Evolutionary conservation across 1,284 basidiomycete species (phyloP), one percentile per base, ranked within the genome.

Genomic region (Mrakiaceae sp.): DNA sequence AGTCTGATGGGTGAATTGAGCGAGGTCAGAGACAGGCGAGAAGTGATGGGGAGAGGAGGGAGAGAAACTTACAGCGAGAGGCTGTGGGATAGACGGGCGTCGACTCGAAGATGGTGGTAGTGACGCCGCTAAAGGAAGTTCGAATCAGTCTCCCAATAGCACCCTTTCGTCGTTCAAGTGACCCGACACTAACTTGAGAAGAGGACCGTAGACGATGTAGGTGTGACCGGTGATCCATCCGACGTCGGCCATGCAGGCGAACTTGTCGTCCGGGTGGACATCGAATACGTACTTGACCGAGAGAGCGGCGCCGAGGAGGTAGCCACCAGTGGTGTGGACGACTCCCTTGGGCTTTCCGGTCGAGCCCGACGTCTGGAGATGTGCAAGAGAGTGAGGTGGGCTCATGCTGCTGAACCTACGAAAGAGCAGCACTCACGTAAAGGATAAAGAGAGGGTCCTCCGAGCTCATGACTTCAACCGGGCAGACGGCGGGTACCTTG

Each of bases 401-500:
- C 47, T 70, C 70, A 60, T 68, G 27, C 27, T 2, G 66, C 58
- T 10, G 8, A 5, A 43, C n/a, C n/a, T 5, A 44, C 27, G 8
- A 53, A 12, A 46, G 4, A 1, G 16, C 3, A 44, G 40, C 6
- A 80, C 87, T 78, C 71, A 91, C 89, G 78, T 98, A 98, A 69
- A 98, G 90, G 73, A 98, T 97, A 79, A 98, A 98, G 40, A 98
- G 82, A 5, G 95, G 94, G 76, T 98, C 95, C 75, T 98, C 95
- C 40, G 90, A 79, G 63, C 82, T 78, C 86, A 98, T 90, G 69
- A 88, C 77, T 77, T 91, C 90, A 39, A 87, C 86, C 4, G 94
- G 85, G 78, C 91, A 92, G 79, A 90, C 97, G 69, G 83, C 83
- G n/a, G 89, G 84, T 52, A 96, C 90, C 75, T 86, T 87, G 49